These are phyloP conservation scores for Kluyveromyces starmeri DNA, from an alignment of 805 yeast genomes.

Conservation along the genomic window DNA sequence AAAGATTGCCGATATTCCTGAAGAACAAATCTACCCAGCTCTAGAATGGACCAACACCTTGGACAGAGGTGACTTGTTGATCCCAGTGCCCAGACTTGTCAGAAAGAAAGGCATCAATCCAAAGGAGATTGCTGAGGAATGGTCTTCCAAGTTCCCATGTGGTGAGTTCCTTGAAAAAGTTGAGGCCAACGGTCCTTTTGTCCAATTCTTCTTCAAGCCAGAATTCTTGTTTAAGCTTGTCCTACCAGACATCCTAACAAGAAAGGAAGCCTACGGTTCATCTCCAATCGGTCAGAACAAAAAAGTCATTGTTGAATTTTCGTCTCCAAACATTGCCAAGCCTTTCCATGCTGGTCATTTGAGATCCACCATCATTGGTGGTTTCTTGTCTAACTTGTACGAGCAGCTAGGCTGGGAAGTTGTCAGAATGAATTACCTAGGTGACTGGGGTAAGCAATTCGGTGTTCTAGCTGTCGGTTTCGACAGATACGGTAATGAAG, in stretches of 20 bases:
- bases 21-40: constrained; percentile 64
- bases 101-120: constrained; percentile 77
- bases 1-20: constrained; percentile 62
- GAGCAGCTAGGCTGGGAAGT: constrained; percentile 93
- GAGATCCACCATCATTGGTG: constrained; percentile 96
- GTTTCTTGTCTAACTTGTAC: constrained; percentile 81
- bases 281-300: constrained; percentile 66
- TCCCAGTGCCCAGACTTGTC: constrained; percentile 81
- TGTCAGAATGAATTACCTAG: constrained; percentile 83
- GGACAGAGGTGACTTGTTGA: constrained; percentile 87
- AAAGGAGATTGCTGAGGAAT: constrained; percentile 60
- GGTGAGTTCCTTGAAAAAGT: constrained; percentile 63
- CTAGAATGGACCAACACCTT: constrained; percentile 79
- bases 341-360: constrained; percentile 99
- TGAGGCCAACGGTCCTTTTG: constrained; percentile 78
- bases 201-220: constrained; percentile 79
- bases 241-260: constrained; percentile 55
- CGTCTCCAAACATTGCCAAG: constrained; percentile 97
- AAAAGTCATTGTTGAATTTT: constrained; percentile 75
- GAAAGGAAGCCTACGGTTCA: constrained; percentile 58
- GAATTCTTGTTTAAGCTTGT: constrained; percentile 58
- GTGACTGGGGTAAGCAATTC: constrained; percentile 99
- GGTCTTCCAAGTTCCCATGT: constrained; percentile 70
- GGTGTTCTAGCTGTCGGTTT: constrained; percentile 94
- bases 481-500: constrained; percentile 74